Percentiles rank a stretch among this genome's conserved stretches.
phyloP scores from a whole-genome alignment of 1,284 basidiomycete genomes.

The Fomitopsis betulina region DNA sequence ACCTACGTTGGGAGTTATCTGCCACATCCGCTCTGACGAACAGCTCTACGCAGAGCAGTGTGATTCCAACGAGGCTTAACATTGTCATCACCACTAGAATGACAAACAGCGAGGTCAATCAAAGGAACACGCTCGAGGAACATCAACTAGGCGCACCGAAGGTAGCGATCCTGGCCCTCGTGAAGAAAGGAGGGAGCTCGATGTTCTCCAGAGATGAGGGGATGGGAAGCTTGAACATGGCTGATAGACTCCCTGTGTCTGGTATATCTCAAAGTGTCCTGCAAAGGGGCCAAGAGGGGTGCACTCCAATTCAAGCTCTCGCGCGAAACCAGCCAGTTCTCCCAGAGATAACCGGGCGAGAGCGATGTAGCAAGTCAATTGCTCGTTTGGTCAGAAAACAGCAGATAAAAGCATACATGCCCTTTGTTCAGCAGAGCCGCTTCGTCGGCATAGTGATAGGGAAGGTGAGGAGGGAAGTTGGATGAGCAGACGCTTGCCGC shows the following conservation, averaged over 20 bases:
- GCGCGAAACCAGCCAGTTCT: slow-evolving; percentile 4
- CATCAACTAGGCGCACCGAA: slow-evolving; percentile 33
- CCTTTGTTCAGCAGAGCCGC: not conserved
- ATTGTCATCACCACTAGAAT: slow-evolving; percentile 31
- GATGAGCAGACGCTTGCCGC: not conserved
- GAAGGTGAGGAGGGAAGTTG: not conserved
- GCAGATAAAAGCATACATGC: not conserved
- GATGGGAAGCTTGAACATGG: not conserved
- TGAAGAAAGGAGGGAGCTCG: slow-evolving; percentile 36
- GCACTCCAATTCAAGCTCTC: not conserved
- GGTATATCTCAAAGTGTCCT: not conserved
- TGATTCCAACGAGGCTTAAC: slow-evolving; percentile 38
- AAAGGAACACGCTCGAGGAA: not conserved
- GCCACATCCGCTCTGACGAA: slow-evolving; percentile 37
- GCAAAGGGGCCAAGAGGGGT: not conserved
- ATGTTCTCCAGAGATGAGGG: slow-evolving; percentile 17
- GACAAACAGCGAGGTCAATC: not conserved
- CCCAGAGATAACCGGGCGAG: slow-evolving; percentile 1
- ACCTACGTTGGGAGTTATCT: slow-evolving; percentile 36
- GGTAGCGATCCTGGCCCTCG: slow-evolving; percentile 32
- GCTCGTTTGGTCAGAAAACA: not conserved
- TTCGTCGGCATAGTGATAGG: not conserved
- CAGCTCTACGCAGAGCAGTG: slow-evolving; percentile 36
- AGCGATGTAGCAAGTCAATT: not conserved
- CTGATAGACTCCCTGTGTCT: not conserved